Evolutionary conservation across 1,139 yeast species (phyloP).

Genomic region (Suhomyces bokatorum): DNA sequence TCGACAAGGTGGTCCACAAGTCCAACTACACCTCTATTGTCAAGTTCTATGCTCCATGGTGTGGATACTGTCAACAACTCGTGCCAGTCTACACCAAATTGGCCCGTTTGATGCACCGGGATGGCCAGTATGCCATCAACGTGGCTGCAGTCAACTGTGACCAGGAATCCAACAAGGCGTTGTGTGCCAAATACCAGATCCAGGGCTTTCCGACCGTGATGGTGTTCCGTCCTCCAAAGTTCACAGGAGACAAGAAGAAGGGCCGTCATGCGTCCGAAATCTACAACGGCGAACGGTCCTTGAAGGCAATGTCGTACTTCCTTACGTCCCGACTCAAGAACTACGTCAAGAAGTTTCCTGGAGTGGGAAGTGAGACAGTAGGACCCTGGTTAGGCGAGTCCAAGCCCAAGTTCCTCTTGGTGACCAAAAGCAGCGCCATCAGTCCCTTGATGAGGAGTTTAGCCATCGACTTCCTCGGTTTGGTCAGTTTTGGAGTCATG

Average conservation of each 20-base stretch:
- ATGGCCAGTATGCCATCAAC: conserved; percentile 56
- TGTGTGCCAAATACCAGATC: conserved; percentile 69
- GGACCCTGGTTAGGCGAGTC: conserved; percentile 31
- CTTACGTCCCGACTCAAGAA: conserved; percentile 67
- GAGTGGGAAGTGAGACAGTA: conserved; percentile 24
- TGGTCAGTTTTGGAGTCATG: conserved; percentile 33
- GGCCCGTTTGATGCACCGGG: conserved; percentile 54
- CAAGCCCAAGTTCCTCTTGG: conserved; percentile 36
- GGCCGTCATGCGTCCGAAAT: conserved; percentile 58
- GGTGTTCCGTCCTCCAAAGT: conserved; percentile 81
- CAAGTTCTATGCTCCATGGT: conserved; percentile 98
- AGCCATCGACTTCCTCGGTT: conserved; percentile 67
- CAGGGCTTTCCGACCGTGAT: conserved; percentile 81
- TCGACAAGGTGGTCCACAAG: conserved; percentile 62
- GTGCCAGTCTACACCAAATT: conserved; percentile 59
- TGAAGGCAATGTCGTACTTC: conserved; percentile 58
- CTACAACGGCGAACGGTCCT: conserved; percentile 68
- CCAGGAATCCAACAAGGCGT: conserved; percentile 56
- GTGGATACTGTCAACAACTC: conserved; percentile 72
- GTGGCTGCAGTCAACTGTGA: conserved; percentile 92
- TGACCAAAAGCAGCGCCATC: conserved; percentile 48
- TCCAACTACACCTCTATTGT: conserved; percentile 82
- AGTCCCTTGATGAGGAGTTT: conserved; percentile 70
- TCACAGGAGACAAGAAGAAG: conserved; percentile 28
- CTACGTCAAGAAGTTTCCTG: conserved; percentile 57